Percentiles rank a stretch among this genome's conserved stretches.
These are phyloP conservation scores for Schizophyllum commune DNA, from an alignment of 1,284 basidiomycete genomes.

Conservation along the genomic window DNA sequence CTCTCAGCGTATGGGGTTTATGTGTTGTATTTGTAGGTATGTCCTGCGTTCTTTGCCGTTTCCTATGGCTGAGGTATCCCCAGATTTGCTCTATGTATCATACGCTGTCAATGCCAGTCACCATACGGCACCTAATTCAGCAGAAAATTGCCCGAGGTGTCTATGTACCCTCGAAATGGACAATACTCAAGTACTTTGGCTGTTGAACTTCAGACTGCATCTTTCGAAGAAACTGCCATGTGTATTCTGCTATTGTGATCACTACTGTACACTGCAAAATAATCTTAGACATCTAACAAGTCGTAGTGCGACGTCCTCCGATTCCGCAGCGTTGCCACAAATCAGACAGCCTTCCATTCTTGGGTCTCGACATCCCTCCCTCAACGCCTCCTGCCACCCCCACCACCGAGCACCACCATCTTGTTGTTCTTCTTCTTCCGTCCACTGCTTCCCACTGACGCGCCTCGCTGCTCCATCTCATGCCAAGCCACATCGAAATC, in stretches of 20 bases:
- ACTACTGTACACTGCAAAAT: too few species aligned
- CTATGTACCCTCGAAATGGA: neutral
- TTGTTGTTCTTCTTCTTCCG: conserved; percentile 57
- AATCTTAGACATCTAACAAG: too few species aligned
- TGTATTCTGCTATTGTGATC: too few species aligned
- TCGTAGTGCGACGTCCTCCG: too few species aligned
- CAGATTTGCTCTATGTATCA: neutral
- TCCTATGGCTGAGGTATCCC: neutral
- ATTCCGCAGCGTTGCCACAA: too few species aligned
- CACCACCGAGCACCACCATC: conserved; percentile 66
- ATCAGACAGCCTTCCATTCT: too few species aligned
- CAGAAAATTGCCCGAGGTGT: neutral
- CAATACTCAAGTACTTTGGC: too few species aligned
- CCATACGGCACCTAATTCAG: too few species aligned
- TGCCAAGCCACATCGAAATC: conserved; percentile 78
- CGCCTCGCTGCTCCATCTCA: conserved; percentile 58
- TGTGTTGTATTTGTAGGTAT: too few species aligned
- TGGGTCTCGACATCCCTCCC: neutral
- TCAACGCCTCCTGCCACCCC: conserved; percentile 39
- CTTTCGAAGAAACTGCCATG: too few species aligned
- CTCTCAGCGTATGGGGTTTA: neutral
- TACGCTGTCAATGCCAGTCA: neutral
- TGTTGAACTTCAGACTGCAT: too few species aligned
- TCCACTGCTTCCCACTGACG: conserved; percentile 28
- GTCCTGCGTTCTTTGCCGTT: neutral